A percentile compares a stretch with the other conserved stretches of the same genome.
phyloP scores from a whole-genome alignment of 768 basidiomycete species.

The Sistotremastrum niveocremeum region DNA sequence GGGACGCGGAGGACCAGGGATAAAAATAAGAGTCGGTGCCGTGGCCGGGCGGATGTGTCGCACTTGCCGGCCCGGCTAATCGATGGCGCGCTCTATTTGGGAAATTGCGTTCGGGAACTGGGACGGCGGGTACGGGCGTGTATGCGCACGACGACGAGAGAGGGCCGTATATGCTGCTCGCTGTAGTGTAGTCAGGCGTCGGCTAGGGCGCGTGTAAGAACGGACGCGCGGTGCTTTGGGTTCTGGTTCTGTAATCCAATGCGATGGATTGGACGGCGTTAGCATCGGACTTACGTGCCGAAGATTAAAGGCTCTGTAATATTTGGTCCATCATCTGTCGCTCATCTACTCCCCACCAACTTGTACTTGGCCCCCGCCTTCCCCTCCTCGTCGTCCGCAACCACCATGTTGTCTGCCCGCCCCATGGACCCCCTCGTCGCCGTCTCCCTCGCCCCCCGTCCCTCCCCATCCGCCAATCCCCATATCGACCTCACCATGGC shows the following conservation, averaged over 20 bases:
- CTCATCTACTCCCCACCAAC: too few species aligned
- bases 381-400: constrained; percentile 5
- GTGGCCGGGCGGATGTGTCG: too few species aligned
- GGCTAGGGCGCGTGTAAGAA: not conserved
- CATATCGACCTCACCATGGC: constrained; percentile 8
- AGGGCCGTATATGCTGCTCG: too few species aligned
- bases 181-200: not conserved
- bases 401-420: constrained; percentile 23
- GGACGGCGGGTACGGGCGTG: too few species aligned
- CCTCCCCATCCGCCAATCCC: constrained; percentile 2
- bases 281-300: too few species aligned
- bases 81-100: too few species aligned
- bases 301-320: too few species aligned
- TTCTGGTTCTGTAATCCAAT: not conserved
- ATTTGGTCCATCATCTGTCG: too few species aligned
- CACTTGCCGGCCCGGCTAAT: too few species aligned
- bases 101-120: too few species aligned
- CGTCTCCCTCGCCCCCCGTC: constrained; percentile 5
- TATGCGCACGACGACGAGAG: too few species aligned
- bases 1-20: constrained; percentile 67
- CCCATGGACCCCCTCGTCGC: constrained; percentile 22
- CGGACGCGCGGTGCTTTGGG: not conserved
- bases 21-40: constrained; percentile 11
- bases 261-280: not conserved
- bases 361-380: not conserved